Evolutionary conservation across 2,329 filamentous ascomycete species (phyloP).

Genomic region (Coniochaeta sp.): DNA sequence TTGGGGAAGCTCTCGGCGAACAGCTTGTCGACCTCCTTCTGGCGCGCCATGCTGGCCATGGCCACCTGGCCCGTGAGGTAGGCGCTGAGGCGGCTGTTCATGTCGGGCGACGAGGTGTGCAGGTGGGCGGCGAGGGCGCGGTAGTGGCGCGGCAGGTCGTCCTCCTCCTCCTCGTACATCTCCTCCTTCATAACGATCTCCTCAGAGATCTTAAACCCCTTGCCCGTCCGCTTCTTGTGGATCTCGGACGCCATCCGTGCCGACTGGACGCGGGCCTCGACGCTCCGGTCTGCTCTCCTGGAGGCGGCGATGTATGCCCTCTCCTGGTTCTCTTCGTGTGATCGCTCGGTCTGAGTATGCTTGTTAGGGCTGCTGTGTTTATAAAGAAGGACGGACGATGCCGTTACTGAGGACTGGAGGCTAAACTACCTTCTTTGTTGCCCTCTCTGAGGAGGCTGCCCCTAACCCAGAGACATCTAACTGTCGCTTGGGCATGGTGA

Average conservation of each 20-base stretch:
- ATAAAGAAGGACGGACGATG: background rate
- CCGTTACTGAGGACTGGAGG: background rate
- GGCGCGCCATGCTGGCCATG: conserved; percentile 34
- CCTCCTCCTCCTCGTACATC: conserved; percentile 95
- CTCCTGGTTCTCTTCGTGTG: conserved; percentile 77
- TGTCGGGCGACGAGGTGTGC: conserved; percentile 50
- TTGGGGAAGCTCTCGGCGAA: conserved; percentile 41
- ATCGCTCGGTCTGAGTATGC: conserved; percentile 56
- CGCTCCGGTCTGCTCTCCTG: conserved; percentile 73
- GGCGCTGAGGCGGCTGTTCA: conserved; percentile 53
- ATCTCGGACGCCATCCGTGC: conserved; percentile 84
- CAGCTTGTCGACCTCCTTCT: conserved; percentile 38
- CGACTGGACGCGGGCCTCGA: conserved; percentile 84
- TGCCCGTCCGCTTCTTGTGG: conserved; percentile 81
- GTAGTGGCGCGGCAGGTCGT: conserved; percentile 65
- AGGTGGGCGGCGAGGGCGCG: conserved; percentile 53
- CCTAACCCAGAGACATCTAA: background rate
- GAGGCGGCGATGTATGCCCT: conserved; percentile 91
- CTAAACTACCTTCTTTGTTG: conserved; percentile 2
- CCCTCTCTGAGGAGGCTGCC: background rate
- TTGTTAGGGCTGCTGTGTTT: background rate
- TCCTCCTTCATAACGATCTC: conserved; percentile 85
- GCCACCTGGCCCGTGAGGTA: conserved; percentile 35
- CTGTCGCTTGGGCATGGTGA: conserved; percentile 3
- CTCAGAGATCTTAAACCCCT: conserved; percentile 72